Base-by-base conservation (phyloP, 352 stramenopile species). In the Pythium grandisporangium region DNA sequence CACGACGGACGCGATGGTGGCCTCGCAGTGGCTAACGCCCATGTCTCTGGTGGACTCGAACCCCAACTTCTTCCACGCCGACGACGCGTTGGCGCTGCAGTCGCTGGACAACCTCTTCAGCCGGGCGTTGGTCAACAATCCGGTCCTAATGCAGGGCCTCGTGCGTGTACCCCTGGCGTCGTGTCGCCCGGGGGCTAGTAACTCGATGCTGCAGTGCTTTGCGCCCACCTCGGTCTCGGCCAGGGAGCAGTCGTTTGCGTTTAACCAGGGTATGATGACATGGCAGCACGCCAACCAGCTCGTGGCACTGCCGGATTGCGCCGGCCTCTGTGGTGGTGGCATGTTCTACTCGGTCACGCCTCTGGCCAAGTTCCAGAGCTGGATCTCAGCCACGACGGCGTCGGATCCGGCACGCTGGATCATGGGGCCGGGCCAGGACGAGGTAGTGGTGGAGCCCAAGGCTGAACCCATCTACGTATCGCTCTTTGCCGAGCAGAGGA, bases 91-190 rank as follows among this genome's bases (percentile, higher is more conserved):
- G n/a, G 45, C 29, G n/a, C 30, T 53, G 3, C n/a, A 49, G 0
- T 55, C 53, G 6, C 39, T 55, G 7, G 53, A 61, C 47, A 61
- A 53, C 5, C 46, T 61, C 20, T 61, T 61, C 37, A 55, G 55
- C 22, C 46, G 42, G 8, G 42, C 53, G 11, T 39, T 61, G 5
- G 22, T 37, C 11, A 35, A 39, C 24, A 51, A 49, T 27, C 42
- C 53, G 2, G 30, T 42, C 5, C 30, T 34, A 3, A 43, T 61
- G 30, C 7, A 34, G 36, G 42, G 23, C 11, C 46, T 61, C 19
- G 27, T 53, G 5, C 53, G 53, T 14, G 53, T 61, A 4, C 48
- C 53, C 30, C 37, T 39, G 19, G 26, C 10, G 4, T 61, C 53
- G 23, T 61, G 53, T 19, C 12, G 37, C 22, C 50, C 39, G 38